Conservation (phyloP, 768 basidiomycete genomes). For the Leccinellum rugosiceps region DNA sequence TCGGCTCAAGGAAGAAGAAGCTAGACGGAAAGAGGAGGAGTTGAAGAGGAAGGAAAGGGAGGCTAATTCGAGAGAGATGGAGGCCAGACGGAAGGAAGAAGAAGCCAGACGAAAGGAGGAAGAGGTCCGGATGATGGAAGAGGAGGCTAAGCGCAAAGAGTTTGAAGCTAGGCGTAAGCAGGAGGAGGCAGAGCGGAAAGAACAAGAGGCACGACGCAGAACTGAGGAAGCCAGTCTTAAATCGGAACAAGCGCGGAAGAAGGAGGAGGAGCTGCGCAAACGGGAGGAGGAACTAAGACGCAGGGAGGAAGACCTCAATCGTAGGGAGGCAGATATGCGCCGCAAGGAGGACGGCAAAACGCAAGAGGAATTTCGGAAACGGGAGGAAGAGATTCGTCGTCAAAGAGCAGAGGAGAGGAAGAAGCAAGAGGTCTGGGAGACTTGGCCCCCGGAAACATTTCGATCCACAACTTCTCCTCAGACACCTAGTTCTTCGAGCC, state of each 20-base stretch:
- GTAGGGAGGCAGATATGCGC: constrained; percentile 30
- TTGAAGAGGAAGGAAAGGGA: constrained; percentile 24
- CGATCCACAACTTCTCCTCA: constrained; percentile 26
- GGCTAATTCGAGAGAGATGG: constrained; percentile 27
- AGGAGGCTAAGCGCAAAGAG: constrained; percentile 28
- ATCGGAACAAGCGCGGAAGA: constrained; percentile 23
- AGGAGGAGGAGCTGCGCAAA: constrained; percentile 24
- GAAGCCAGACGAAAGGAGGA: constrained; percentile 23
- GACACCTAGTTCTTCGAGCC: constrained; percentile 25
- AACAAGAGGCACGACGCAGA: constrained; percentile 28
- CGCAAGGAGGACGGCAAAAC: constrained; percentile 27
- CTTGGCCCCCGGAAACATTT: constrained; percentile 26
- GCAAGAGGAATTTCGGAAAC: constrained; percentile 30
- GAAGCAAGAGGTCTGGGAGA: constrained; percentile 28
- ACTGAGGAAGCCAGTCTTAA: constrained; percentile 25
- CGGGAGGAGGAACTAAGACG: constrained; percentile 29
- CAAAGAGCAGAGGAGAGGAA: constrained; percentile 32
- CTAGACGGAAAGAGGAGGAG: constrained; percentile 22
- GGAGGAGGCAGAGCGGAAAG: constrained; percentile 27
- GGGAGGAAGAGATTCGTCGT: constrained; percentile 31
- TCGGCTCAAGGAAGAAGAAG: constrained; percentile 16
- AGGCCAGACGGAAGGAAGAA: constrained; percentile 29
- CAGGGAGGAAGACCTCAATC: constrained; percentile 33
- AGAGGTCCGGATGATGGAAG: constrained; percentile 25
- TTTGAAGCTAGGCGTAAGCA: constrained; percentile 31